These are phyloP conservation scores for Zostera marina DNA, from an alignment of 116 monocot species.

Conservation along the genomic window DNA sequence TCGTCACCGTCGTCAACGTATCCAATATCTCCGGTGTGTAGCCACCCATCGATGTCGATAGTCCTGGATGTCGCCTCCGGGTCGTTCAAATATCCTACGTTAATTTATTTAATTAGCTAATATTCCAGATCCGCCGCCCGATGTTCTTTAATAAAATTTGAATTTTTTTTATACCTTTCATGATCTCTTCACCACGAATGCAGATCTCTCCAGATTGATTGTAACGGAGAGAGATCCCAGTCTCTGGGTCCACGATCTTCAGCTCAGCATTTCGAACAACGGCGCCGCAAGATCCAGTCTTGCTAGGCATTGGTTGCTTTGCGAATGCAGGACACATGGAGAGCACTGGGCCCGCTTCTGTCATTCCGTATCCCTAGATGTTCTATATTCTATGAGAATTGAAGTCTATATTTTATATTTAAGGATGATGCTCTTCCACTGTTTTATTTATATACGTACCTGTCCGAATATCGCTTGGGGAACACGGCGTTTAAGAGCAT, in stretches of 20 bases:
- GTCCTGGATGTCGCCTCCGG: constrained; percentile 34
- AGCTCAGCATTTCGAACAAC: constrained; percentile 77
- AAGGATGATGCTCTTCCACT: too few species aligned
- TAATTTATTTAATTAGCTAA: not conserved
- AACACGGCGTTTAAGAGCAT: constrained; percentile 33
- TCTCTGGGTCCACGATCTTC: constrained; percentile 69
- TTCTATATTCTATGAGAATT: not conserved
- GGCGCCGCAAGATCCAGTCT: constrained; percentile 66
- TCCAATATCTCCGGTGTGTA: constrained; percentile 55
- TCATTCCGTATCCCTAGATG: constrained; percentile 78
- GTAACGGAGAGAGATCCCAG: constrained; percentile 50
- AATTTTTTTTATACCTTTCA: constrained; percentile 47
- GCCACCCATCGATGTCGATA: constrained; percentile 41
- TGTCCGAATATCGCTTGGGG: constrained; percentile 78
- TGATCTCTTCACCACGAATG: constrained; percentile 80
- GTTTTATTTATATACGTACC: constrained; percentile 16
- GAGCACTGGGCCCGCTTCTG: constrained; percentile 81
- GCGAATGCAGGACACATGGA: constrained; percentile 87
- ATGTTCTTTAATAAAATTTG: too few species aligned
- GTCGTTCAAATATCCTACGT: constrained; percentile 33
- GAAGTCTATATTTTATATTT: too few species aligned
- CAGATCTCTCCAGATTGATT: constrained; percentile 81
- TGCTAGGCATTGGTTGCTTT: constrained; percentile 34
- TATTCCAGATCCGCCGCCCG: too few species aligned
- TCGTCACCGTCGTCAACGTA: constrained; percentile 44